Conservation (phyloP, 2,329 filamentous ascomycete species). For the Volutella citrinella region DNA sequence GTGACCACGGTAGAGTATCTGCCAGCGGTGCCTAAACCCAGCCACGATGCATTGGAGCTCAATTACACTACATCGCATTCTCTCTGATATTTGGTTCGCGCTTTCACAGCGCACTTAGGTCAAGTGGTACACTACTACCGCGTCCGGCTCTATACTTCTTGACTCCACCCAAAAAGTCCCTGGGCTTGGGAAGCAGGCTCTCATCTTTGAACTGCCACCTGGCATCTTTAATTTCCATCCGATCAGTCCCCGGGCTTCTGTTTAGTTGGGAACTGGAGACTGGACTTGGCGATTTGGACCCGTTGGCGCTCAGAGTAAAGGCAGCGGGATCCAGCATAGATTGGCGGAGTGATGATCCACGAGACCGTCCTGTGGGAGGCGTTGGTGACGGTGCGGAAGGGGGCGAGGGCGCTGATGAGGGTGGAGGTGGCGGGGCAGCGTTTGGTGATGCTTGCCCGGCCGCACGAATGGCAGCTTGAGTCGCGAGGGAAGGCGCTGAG, state of each 20-base stretch:
- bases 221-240: conserved; percentile 67
- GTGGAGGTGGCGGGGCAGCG: conserved; percentile 35
- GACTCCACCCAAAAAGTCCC: conserved; percentile 70
- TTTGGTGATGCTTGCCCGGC: conserved; percentile 39
- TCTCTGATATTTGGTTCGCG: too few species aligned
- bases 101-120: conserved; percentile 66
- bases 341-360: conserved; percentile 48
- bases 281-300: conserved; percentile 49
- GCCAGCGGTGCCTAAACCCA: too few species aligned
- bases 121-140: conserved; percentile 89
- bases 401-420: conserved; percentile 26
- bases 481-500: conserved; percentile 37
- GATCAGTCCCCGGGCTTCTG: conserved; percentile 30
- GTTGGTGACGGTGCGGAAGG: conserved; percentile 38
- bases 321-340: conserved; percentile 72
- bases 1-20: too few species aligned
- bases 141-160: conserved; percentile 86
- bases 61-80: too few species aligned
- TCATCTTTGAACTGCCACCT: conserved; percentile 89
- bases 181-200: conserved; percentile 75
- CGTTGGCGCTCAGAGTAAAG: conserved; percentile 70
- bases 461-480: conserved; percentile 43
- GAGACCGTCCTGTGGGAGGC: conserved; percentile 35
- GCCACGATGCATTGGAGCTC: too few species aligned
- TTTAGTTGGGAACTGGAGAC: conserved; percentile 34